Conservation (phyloP, 2,329 filamentous ascomycete species). For the Xylariaceae sp. region DNA sequence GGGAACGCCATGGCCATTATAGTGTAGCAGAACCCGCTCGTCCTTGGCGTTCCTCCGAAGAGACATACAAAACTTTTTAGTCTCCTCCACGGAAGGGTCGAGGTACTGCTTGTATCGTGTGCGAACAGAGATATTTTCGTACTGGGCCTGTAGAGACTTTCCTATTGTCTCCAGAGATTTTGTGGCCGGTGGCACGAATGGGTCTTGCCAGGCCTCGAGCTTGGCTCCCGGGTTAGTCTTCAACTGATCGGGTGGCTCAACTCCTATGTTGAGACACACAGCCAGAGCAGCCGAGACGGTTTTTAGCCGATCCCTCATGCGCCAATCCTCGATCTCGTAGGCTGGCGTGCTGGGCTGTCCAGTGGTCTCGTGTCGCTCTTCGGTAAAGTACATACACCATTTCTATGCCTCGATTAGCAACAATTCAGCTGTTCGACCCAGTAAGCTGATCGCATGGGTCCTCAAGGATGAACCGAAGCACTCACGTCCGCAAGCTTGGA, state of each 20-base stretch:
- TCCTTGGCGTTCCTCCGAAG: slow-evolving; percentile 89
- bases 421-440: background rate
- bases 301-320: slow-evolving; percentile 93
- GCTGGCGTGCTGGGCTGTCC: slow-evolving; percentile 70
- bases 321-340: slow-evolving; percentile 80
- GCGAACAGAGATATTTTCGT: slow-evolving; percentile 88
- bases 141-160: slow-evolving; percentile 91
- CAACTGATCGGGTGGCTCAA: slow-evolving; percentile 93
- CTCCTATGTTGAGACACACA: slow-evolving; percentile 93
- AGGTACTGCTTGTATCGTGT: slow-evolving; percentile 97
- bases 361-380: slow-evolving; percentile 93
- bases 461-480: slow-evolving; percentile 20
- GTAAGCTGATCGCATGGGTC: background rate
- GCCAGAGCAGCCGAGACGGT: slow-evolving; percentile 93
- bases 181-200: slow-evolving; percentile 69
- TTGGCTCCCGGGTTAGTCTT: slow-evolving; percentile 92
- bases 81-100: slow-evolving; percentile 94
- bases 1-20: slow-evolving; percentile 96
- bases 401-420: slow-evolving; percentile 51
- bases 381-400: slow-evolving; percentile 99
- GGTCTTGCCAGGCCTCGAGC: slow-evolving; percentile 95
- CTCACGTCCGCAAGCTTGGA: slow-evolving; percentile 74
- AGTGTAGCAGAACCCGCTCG: slow-evolving; percentile 93
- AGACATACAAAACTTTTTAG: slow-evolving; percentile 91
- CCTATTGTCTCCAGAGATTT: slow-evolving; percentile 93